A percentile compares a stretch with the other conserved stretches of the same genome.
Conservation (phyloP, 202 grass and related monocot genomes). For the Digitaria exilis region DNA sequence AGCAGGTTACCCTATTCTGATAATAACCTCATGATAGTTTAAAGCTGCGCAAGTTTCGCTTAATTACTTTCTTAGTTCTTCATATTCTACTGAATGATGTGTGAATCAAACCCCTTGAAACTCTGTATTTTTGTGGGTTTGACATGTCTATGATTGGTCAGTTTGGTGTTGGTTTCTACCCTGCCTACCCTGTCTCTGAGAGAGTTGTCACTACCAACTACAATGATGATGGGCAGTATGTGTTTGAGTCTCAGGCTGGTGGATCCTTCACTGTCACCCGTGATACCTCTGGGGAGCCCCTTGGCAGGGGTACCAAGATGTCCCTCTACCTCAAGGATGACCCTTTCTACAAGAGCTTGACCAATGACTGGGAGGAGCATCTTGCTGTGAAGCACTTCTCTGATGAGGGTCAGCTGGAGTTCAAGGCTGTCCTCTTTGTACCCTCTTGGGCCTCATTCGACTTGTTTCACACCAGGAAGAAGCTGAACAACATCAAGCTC, state of each 20-base stretch:
- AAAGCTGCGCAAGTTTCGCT: too few species aligned
- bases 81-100: neutral
- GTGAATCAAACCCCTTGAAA: neutral
- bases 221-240: conserved; percentile 93
- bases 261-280: too few species aligned
- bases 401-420: conserved; percentile 94
- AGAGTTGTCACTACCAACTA: conserved; percentile 82
- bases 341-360: conserved; percentile 94
- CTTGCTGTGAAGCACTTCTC: conserved; percentile 94
- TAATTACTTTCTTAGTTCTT: too few species aligned
- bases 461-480: conserved; percentile 89
- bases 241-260: conserved; percentile 95
- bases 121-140: neutral
- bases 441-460: conserved; percentile 89
- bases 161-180: conserved; percentile 96
- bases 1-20: neutral
- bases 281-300: too few species aligned
- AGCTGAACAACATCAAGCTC: conserved; percentile 93
- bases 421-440: conserved; percentile 87
- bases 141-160: conserved; percentile 98
- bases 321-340: conserved; percentile 95
- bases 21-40: neutral
- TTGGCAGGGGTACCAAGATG: conserved; percentile 93
- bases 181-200: conserved; percentile 90
- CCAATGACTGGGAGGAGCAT: conserved; percentile 95